phyloP scores from a whole-genome alignment of 495 filamentous ascomycete species.

The Wilcoxina mikolae region DNA sequence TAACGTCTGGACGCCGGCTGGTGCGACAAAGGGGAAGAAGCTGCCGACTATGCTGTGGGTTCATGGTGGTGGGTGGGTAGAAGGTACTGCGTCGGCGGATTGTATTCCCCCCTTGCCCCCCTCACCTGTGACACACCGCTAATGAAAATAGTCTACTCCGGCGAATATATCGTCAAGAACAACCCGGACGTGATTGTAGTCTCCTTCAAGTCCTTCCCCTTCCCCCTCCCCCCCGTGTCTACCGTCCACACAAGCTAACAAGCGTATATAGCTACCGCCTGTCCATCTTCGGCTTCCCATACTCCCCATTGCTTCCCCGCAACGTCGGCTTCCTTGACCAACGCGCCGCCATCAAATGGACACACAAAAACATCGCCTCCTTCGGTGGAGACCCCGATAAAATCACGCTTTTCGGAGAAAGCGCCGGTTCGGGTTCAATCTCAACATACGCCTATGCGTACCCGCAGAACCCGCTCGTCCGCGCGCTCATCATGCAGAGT shows the following conservation, averaged over 20 bases:
- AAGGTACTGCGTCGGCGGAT: neutral
- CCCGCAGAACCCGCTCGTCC: constrained; percentile 33
- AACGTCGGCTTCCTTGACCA: constrained; percentile 53
- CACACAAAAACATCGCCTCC: constrained; percentile 48
- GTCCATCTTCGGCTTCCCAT: constrained; percentile 50
- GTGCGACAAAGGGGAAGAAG: neutral
- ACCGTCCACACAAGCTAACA: too few species aligned
- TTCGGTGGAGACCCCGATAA: constrained; percentile 55
- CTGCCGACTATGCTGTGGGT: constrained; percentile 39
- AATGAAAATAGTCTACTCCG: constrained; percentile 30
- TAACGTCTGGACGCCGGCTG: constrained; percentile 38
- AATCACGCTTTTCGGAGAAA: constrained; percentile 44
- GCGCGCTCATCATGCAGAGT: constrained; percentile 31
- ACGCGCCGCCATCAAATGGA: constrained; percentile 48
- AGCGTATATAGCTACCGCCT: constrained; percentile 47
- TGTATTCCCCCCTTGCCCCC: neutral
- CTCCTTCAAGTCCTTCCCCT: constrained; percentile 35
- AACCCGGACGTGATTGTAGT: constrained; percentile 44
- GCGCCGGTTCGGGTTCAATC: constrained; percentile 33
- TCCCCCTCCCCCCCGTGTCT: neutral
- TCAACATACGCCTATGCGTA: constrained; percentile 17
- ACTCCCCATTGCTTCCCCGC: constrained; percentile 18
- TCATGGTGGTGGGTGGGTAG: constrained; percentile 22
- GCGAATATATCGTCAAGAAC: constrained; percentile 33
- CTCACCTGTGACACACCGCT: neutral